These are phyloP conservation scores for Lolium multiflorum DNA, from an alignment of 176 grass and related monocot genomes.

Conservation along the genomic window DNA sequence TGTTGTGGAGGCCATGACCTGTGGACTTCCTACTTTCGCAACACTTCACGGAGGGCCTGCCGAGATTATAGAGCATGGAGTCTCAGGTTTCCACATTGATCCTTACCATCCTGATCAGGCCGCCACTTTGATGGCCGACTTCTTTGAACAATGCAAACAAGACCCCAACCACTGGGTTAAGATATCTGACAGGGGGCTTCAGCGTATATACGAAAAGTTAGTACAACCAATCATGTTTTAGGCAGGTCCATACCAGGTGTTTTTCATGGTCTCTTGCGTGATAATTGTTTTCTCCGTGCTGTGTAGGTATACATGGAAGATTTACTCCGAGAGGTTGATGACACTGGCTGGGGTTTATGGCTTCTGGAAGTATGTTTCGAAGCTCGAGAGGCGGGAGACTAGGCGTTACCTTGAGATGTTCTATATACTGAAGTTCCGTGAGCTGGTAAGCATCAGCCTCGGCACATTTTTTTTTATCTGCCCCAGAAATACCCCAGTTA, in stretches of 20 bases:
- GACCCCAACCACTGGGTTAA: constrained; percentile 64
- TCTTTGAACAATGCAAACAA: constrained; percentile 75
- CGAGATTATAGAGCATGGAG: constrained; percentile 87
- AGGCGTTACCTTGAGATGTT: constrained; percentile 95
- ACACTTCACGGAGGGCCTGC: constrained; percentile 90
- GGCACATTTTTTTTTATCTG: not conserved
- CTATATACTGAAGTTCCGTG: constrained; percentile 84
- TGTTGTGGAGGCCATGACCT: constrained; percentile 92
- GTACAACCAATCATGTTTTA: constrained; percentile 19
- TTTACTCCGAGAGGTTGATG: constrained; percentile 96
- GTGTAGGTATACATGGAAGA: constrained; percentile 93
- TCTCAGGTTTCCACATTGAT: constrained; percentile 95
- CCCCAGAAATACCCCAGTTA: not conserved
- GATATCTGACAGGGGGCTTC: constrained; percentile 67
- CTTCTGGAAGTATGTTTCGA: constrained; percentile 95
- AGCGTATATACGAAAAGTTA: constrained; percentile 82
- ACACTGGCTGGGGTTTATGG: constrained; percentile 91
- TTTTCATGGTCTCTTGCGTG: constrained; percentile 17
- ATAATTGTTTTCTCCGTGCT: constrained; percentile 19
- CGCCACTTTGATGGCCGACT: constrained; percentile 70
- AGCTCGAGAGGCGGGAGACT: constrained; percentile 90
- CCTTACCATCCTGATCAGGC: constrained; percentile 84
- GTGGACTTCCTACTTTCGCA: constrained; percentile 89
- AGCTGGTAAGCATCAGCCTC: constrained; percentile 63
- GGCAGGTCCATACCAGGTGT: not conserved